Percentiles rank a stretch among this genome's conserved stretches.
Evolutionary conservation across 108 stramenopile genomes (phyloP).

Genomic region (Skeletonema tropicum): DNA sequence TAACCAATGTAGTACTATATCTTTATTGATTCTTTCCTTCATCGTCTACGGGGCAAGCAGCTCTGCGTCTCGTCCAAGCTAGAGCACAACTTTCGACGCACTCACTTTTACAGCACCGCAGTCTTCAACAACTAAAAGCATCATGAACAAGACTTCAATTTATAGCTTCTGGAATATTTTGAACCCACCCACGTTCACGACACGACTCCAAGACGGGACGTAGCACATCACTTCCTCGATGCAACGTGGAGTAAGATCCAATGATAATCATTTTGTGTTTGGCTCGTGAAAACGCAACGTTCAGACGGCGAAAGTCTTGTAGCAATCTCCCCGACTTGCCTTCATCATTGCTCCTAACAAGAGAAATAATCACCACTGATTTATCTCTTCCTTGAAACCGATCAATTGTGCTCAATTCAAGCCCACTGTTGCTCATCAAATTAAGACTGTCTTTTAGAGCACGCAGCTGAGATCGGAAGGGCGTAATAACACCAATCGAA

Average conservation of each 20-base stretch:
- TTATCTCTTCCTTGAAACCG: slow-evolving; percentile 93
- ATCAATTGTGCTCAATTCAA: slow-evolving; percentile 92
- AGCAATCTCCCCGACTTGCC: slow-evolving; percentile 76
- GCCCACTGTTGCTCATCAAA: slow-evolving; percentile 52
- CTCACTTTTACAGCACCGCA: too few species aligned
- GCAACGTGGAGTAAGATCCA: slow-evolving; percentile 77
- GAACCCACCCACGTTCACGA: slow-evolving; percentile 35
- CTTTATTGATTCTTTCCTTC: too few species aligned
- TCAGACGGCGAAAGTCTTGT: slow-evolving; percentile 81
- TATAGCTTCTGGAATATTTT: slow-evolving; percentile 1
- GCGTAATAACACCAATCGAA: slow-evolving; percentile 87
- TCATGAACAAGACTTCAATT: too few species aligned
- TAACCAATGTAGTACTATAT: too few species aligned
- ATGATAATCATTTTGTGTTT: slow-evolving; percentile 88
- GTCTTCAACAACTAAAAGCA: too few species aligned
- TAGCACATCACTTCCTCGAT: slow-evolving; percentile 64
- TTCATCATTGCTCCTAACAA: slow-evolving; percentile 81
- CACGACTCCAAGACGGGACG: slow-evolving; percentile 68
- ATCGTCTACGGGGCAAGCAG: too few species aligned
- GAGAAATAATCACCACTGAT: slow-evolving; percentile 79
- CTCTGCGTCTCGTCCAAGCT: too few species aligned
- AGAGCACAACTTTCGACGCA: too few species aligned
- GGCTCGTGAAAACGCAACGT: slow-evolving; percentile 93
- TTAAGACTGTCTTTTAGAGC: slow-evolving; percentile 31
- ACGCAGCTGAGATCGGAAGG: slow-evolving; percentile 87